Percentiles rank a stretch among this genome's conserved stretches.
phyloP scores from a whole-genome alignment of 192 early-diverging fungal species.

The Dissophora globulifera region DNA sequence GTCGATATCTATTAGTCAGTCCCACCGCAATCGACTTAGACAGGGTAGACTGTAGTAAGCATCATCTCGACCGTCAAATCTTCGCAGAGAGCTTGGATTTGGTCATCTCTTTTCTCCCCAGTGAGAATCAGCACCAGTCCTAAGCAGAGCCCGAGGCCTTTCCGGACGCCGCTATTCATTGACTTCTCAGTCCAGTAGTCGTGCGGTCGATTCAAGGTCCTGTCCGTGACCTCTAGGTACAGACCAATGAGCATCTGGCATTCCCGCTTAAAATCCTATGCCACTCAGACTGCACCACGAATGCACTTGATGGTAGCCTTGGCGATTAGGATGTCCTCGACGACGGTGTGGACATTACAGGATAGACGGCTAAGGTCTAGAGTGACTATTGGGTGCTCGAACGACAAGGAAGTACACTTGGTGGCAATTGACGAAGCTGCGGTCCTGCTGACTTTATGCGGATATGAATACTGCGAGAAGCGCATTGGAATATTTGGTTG shows the following conservation, averaged over 20 bases:
- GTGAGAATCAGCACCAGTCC: conserved; percentile 16
- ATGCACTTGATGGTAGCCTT: conserved; percentile 9
- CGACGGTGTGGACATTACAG: background rate
- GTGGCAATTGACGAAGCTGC: too few relatives aligned
- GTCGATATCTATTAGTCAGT: too few relatives aligned
- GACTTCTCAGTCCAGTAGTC: conserved; percentile 23
- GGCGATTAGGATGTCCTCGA: background rate
- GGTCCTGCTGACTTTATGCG: too few relatives aligned
- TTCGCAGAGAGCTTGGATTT: too few relatives aligned
- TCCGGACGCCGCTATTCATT: conserved; percentile 20
- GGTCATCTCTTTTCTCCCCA: conserved; percentile 8
- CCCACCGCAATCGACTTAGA: too few relatives aligned
- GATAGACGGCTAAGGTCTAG: conserved; percentile 9
- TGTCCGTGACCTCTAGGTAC: conserved; percentile 8
- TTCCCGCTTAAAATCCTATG: background rate
- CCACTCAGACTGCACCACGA: conserved; percentile 7
- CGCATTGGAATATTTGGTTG: conserved; percentile 1
- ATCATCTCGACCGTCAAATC: conserved; percentile 15
- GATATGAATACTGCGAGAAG: background rate
- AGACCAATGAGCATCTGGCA: conserved; percentile 11
- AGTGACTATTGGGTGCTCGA: conserved; percentile 19
- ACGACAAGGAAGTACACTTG: background rate
- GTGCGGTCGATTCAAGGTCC: background rate
- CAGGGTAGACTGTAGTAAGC: conserved; percentile 18
- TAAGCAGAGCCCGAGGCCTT: conserved; percentile 6